Evolutionary conservation across 164 flowering plant species (phyloP).

Genomic region (Vitis riparia): DNA sequence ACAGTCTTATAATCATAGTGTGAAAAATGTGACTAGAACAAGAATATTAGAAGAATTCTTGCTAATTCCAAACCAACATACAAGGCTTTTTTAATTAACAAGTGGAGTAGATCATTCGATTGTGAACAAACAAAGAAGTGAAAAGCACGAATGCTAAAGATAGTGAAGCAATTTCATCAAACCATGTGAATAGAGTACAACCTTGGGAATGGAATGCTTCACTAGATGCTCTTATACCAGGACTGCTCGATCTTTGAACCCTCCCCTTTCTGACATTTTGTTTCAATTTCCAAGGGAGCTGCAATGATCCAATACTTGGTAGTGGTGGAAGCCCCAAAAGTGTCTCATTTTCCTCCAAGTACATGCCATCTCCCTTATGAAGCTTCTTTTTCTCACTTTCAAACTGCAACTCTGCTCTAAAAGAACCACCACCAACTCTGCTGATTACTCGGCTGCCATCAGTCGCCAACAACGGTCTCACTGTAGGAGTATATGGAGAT

Average conservation of each 20-base stretch:
- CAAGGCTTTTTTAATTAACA: too few species aligned
- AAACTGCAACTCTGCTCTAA: slow-evolving; percentile 8
- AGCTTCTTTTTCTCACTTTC: neutral
- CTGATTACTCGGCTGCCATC: slow-evolving; percentile 20
- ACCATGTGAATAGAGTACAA: too few species aligned
- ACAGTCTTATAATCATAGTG: too few species aligned
- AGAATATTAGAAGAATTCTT: too few species aligned
- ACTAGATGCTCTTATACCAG: neutral
- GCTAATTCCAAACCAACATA: too few species aligned
- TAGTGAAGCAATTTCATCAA: neutral
- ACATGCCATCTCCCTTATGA: too few species aligned
- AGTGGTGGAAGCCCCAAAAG: slow-evolving; percentile 3
- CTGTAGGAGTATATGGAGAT: slow-evolving; percentile 3
- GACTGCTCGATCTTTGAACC: slow-evolving; percentile 1
- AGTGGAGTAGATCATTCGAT: too few species aligned
- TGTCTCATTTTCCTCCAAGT: neutral
- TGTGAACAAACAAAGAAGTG: neutral
- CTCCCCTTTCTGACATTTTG: slow-evolving; percentile 7
- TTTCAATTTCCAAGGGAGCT: slow-evolving; percentile 3
- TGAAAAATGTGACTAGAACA: too few species aligned
- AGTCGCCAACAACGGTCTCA: slow-evolving; percentile 20
- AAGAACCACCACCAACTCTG: slow-evolving; percentile 5
- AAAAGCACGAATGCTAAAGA: neutral
- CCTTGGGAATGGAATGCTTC: neutral
- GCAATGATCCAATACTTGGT: slow-evolving; percentile 8